Evolutionary conservation across 306 rosid genomes (phyloP).

Genomic region (Herpetospermum pedunculosum): DNA sequence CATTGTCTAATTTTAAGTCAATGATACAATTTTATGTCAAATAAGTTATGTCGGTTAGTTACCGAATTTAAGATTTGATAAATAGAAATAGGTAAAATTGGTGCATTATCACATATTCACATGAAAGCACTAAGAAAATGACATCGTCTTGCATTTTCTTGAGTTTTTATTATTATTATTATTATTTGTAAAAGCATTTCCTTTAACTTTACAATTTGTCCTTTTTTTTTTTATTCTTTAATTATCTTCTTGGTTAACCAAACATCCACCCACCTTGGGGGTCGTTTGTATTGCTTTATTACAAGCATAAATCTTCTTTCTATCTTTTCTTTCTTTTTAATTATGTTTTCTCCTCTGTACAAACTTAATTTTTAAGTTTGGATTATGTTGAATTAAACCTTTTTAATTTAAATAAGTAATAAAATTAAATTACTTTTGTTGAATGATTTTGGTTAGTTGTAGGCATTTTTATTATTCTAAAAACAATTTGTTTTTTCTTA

Average conservation of each 20-base stretch:
- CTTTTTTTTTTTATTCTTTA: background rate
- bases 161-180: background rate
- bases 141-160: background rate
- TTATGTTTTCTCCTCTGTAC: background rate
- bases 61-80: too few species aligned
- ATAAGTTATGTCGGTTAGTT: too few species aligned
- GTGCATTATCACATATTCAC: too few species aligned
- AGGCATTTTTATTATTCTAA: background rate
- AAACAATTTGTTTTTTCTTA: too few species aligned
- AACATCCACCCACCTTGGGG: background rate
- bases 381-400: background rate
- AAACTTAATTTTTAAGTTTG: background rate
- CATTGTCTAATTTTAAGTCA: too few species aligned
- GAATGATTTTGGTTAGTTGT: background rate
- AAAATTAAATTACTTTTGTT: background rate
- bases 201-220: background rate
- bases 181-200: background rate
- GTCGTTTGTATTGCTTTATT: background rate
- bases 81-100: background rate
- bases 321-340: background rate
- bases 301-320: background rate
- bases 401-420: background rate
- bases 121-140: background rate
- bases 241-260: background rate
- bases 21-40: too few species aligned